Base-by-base conservation (phyloP, 2,329 filamentous ascomycete species). In the Chaetothyriales sp. region DNA sequence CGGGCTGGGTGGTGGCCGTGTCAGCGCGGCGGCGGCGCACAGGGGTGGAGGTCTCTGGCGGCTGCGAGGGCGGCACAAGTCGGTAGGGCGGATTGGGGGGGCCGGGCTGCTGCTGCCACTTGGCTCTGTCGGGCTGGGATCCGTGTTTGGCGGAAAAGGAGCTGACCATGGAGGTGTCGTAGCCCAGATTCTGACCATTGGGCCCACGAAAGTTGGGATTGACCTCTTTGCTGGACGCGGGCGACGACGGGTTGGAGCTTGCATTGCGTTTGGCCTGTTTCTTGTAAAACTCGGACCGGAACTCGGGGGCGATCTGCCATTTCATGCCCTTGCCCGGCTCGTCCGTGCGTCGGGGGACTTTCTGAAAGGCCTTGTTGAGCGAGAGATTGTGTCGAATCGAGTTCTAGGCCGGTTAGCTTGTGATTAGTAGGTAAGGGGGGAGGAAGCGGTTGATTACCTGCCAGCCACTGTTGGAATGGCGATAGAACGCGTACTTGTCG, bases 261-360 rank as follows among this genome's bases (percentile, higher is more conserved):
- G 55, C 55, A 51, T 59, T 57, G 50, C 69, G 71, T 28, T 68
- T 66, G 42, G 65, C 63, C 58, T 70, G 68, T 59, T 84, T 86
- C 64, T 84, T 84, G 53, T 87, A 77, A 73, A 95, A 94, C 49
- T 95, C 90, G 18, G 95, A 86, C 47, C 84, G 81, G 57, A 83
- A 78, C 56, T 93, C 86, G 1, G 85, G 77, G 3, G 86, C 81
- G 62, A 98, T 89, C 67, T 90, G 86, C 92, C 92, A 98, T 65
- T 96, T 96, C 88, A 95, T 96, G 25, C 92, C 92, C 66, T 98
- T 98, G 10, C 92, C 92, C 19, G 92, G 92, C 65, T 98, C 92
- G 60, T 96, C 87, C 0, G 88, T 95, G 15, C 86, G 83, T 46
- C 92, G 82, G 2, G 92, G 85, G 7, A 95, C 84, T 66, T 98